phyloP scores from a whole-genome alignment of 768 basidiomycete genomes.

The Lactarius akahatsu region DNA sequence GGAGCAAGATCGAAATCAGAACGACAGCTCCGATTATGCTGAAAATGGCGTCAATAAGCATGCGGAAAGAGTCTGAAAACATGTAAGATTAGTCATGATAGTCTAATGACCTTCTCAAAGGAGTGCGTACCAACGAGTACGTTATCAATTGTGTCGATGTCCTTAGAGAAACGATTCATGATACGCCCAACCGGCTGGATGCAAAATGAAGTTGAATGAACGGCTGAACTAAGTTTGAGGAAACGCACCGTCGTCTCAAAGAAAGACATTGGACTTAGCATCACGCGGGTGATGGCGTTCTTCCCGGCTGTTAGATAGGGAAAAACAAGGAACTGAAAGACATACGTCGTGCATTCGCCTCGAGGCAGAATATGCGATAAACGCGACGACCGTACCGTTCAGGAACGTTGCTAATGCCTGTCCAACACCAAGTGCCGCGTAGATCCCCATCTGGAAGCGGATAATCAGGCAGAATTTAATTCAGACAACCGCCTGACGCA shows the following conservation, averaged over 20 bases:
- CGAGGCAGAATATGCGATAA: conserved; percentile 78
- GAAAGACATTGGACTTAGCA: conserved; percentile 87
- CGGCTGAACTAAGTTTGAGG: neutral
- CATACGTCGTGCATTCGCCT: conserved; percentile 59
- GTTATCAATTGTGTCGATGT: conserved; percentile 82
- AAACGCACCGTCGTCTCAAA: conserved; percentile 75
- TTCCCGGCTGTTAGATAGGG: conserved; percentile 30
- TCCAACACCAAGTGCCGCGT: conserved; percentile 66
- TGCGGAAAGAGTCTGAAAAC: conserved; percentile 64
- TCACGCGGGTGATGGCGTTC: conserved; percentile 63
- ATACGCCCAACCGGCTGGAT: conserved; percentile 76
- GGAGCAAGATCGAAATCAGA: conserved; percentile 71
- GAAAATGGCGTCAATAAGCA: conserved; percentile 62
- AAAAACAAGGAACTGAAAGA: neutral
- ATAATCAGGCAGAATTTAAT: neutral
- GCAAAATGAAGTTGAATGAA: conserved; percentile 27
- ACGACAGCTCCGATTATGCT: conserved; percentile 74
- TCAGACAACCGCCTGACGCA: conserved; percentile 31
- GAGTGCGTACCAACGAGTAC: conserved; percentile 49
- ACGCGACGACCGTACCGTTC: conserved; percentile 62
- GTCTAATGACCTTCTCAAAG: neutral
- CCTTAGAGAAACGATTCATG: conserved; percentile 88
- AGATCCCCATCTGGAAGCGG: conserved; percentile 68
- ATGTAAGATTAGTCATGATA: conserved; percentile 6
- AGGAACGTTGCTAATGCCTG: conserved; percentile 70